These are phyloP conservation scores for Cercospora sp. DNA, from an alignment of 2,329 filamentous ascomycete species.

Conservation along the genomic window DNA sequence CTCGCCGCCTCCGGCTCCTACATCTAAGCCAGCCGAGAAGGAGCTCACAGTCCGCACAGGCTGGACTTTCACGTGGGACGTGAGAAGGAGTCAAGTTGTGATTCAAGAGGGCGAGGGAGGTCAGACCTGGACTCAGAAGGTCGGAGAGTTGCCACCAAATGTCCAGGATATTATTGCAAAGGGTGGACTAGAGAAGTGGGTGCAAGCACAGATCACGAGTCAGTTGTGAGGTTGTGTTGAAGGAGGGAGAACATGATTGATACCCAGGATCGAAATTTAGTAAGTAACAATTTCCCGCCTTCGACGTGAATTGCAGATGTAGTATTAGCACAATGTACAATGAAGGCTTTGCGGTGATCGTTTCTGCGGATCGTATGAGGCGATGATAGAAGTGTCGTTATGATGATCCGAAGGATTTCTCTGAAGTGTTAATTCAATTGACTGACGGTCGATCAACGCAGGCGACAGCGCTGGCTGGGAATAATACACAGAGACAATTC, in stretches of 20 bases:
- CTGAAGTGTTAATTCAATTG: background rate
- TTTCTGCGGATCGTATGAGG: background rate
- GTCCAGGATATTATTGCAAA: conserved; percentile 79
- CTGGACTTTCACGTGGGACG: conserved; percentile 82
- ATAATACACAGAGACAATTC: too few relatives aligned
- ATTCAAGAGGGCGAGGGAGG: conserved; percentile 70
- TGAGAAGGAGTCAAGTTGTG: conserved; percentile 67
- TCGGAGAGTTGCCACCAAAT: conserved; percentile 79
- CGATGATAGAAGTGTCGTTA: too few relatives aligned
- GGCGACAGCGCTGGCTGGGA: too few relatives aligned
- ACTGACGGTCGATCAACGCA: too few relatives aligned
- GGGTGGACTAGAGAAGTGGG: conserved; percentile 80
- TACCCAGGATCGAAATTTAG: conserved; percentile 11
- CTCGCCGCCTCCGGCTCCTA: conserved; percentile 47
- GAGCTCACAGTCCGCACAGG: conserved; percentile 70
- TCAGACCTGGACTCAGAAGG: conserved; percentile 72
- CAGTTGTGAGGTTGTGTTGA: conserved; percentile 5
- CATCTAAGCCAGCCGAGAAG: conserved; percentile 49
- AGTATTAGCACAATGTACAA: background rate
- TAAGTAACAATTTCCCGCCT: background rate
- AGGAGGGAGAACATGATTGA: background rate
- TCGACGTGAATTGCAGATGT: background rate
- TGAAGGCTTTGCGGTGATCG: background rate
- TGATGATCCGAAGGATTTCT: too few relatives aligned
- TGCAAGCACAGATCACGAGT: conserved; percentile 64